Percentiles rank a stretch among this genome's conserved stretches.
Conservation (phyloP, 805 yeast species). For the Candida coquimbonensis region DNA sequence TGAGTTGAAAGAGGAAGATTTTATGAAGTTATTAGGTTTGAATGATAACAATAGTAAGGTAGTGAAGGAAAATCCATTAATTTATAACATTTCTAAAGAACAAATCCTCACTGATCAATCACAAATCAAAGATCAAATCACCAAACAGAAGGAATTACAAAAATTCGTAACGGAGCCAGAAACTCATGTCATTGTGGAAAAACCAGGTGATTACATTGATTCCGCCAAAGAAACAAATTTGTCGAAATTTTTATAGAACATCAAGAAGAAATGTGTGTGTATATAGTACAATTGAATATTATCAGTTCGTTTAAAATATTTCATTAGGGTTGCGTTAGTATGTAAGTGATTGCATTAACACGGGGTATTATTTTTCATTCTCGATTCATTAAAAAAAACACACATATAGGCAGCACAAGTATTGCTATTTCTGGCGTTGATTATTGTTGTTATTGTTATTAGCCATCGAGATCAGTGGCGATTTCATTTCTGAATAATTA, state of each 20-base stretch:
- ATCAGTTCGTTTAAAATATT: no score
- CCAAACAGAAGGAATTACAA: slow-evolving; percentile 22
- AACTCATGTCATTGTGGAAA: slow-evolving; percentile 30
- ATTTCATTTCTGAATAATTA: slow-evolving; percentile 9
- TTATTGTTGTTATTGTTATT: neutral
- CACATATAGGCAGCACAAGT: no score
- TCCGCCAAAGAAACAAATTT: slow-evolving; percentile 32
- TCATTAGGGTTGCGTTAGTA: neutral
- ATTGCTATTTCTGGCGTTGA: no score
- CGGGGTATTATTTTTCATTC: no score
- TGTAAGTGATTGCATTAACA: no score
- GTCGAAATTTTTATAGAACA: slow-evolving; percentile 28
- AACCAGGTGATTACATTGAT: slow-evolving; percentile 32
- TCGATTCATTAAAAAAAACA: no score
- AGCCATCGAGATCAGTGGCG: neutral
- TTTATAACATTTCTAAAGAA: neutral
- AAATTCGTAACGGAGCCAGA: slow-evolving; percentile 27
- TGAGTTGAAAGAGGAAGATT: slow-evolving; percentile 13
- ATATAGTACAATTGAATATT: no score
- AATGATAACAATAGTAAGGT: neutral
- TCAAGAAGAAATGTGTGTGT: no score
- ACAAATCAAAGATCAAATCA: slow-evolving; percentile 21
- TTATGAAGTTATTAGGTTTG: slow-evolving; percentile 13
- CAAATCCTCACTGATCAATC: slow-evolving; percentile 9
- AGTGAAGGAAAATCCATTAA: neutral